Evolutionary conservation across 2,329 filamentous ascomycete species (phyloP), one percentile per base, ranked within the genome.

Genomic region (Fusarium kyushuense): DNA sequence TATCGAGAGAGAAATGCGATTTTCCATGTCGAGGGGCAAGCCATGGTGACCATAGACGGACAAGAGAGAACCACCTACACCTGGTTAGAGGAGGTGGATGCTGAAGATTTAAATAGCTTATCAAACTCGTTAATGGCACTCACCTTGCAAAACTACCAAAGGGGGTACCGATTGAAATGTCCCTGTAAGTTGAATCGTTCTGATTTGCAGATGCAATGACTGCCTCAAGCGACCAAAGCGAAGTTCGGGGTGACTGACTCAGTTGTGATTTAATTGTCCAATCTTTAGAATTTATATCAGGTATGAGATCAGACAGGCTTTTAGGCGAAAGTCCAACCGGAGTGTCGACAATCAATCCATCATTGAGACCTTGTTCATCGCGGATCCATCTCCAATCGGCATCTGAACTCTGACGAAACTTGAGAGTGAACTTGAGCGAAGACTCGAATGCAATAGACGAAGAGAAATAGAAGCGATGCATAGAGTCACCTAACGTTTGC

Each of bases 1-100:
- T 92, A 63, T 93, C 90, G 6, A 94, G 82, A 6, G 81, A 80
- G 58, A 97, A 91, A 1, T 80, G 80, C 5, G 82, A 78, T 65
- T 86, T 89, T 14, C 94, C 94, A 76, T 97, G 94, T 38, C 93
- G 84, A n/a, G 95, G 95, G 10, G 91, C 93, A 13, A 97, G 81
- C 95, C 95, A 98, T 2, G 94, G 91, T 33, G 86, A 86, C 88
- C 90, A 96, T 5, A 92, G 83, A 19, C 94, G 88, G 7, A 96
- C 89, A 14, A 97, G 80, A 10, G 92, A 89, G 76, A 97, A 95
- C 89, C 93, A 97, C 71, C 91, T 88, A 51, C 47, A 16, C 17
- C 48, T 19, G 55, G 59, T 56, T 17, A 62, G 52, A 58, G 36
- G 19, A 54, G 43, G 53, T 40, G 40, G 40, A 29, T 29, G 19